A percentile compares a stretch with the other conserved stretches of the same genome.
These are phyloP conservation scores for Phytophthora syringae DNA, from an alignment of 352 stramenopile genomes.

Conservation along the genomic window DNA sequence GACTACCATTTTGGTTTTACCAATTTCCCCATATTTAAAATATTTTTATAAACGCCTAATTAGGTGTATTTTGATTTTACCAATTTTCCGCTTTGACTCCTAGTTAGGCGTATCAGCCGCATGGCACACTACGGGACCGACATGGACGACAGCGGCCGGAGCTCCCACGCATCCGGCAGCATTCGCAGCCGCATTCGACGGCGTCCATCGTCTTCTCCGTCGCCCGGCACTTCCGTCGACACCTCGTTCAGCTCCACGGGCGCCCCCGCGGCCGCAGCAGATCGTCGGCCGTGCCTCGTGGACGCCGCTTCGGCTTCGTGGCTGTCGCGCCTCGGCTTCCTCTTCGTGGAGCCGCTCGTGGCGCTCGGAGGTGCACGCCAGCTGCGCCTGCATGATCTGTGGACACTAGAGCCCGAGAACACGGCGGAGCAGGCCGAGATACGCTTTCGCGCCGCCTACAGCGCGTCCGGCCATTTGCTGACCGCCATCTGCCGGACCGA, in stretches of 20 bases:
- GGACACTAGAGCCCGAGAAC: slow-evolving; percentile 40
- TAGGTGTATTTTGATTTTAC: too few species aligned
- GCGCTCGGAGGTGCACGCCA: slow-evolving; percentile 22
- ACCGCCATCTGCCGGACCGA: slow-evolving; percentile 39
- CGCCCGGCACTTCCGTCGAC: background rate
- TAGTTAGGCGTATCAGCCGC: too few species aligned
- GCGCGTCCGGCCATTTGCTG: slow-evolving; percentile 14
- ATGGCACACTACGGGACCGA: slow-evolving; percentile 15
- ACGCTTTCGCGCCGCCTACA: slow-evolving; percentile 39
- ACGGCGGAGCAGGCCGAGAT: slow-evolving; percentile 25
- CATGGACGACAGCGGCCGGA: slow-evolving; percentile 11
- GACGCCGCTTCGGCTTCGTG: slow-evolving; percentile 24
- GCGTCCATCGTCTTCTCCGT: slow-evolving; percentile 4
- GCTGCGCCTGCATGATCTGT: slow-evolving; percentile 40
- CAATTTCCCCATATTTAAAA: too few species aligned
- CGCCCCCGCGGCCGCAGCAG: background rate
- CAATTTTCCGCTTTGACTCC: too few species aligned
- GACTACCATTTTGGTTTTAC: too few species aligned
- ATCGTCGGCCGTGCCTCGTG: slow-evolving; percentile 10
- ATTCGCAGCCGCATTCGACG: slow-evolving; percentile 16
- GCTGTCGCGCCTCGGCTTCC: slow-evolving; percentile 44
- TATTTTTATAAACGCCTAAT: too few species aligned
- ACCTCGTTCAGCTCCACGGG: background rate
- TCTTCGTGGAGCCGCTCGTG: slow-evolving; percentile 44
- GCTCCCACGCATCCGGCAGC: slow-evolving; percentile 1